Evolutionary conservation across 2,329 filamentous ascomycete species (phyloP), one percentile per base, ranked within the genome.

Genomic region (Colletotrichum spaethianum): DNA sequence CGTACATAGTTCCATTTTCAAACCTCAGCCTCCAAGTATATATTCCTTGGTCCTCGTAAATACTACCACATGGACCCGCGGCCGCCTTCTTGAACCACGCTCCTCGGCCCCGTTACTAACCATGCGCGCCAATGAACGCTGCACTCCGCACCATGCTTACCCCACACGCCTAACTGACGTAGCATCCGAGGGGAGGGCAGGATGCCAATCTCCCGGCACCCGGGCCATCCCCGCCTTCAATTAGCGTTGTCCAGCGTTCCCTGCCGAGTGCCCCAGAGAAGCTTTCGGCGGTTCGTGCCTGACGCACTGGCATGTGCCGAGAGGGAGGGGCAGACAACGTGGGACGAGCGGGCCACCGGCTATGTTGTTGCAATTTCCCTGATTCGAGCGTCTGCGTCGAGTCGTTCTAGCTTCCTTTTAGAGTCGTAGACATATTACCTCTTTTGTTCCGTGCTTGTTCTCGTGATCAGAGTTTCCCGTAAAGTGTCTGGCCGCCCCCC

Each of bases 121-220:
- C 57, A 72, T 72, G 59, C 65, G 69, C 65, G 36, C 64, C 65
- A 72, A 72, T 72, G 36, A 67, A 38, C 23, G 20, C 14, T 12
- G 38, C 33, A 20, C 44, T 26, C 12, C 28, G 36, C 31, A 63
- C 23, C 14, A 50, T 52, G 66, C 23, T 31, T 33, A 55, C 67
- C 14, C 40, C 46, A 50, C 52, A 18, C n/a, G 31, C 18, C 26
- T 60, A 23, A 64, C 50, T 63, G 63, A 70, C 63, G 63, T 67
- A 38, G 67, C 23, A 67, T 61, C 63, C 33, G 56, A 53, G 62
- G 44, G 20, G 44, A 7, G 44, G 44, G 20, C 20, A 7, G 44
- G 7, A 23, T 9, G 40, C 9, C 3, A 11, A 70, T 61, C 67
- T 70, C 38, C 55, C 67, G 55, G 62, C 53, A 67, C 55, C 66